phyloP scores from a whole-genome alignment of 192 early-diverging fungal species.

The Pilaira anomala region DNA sequence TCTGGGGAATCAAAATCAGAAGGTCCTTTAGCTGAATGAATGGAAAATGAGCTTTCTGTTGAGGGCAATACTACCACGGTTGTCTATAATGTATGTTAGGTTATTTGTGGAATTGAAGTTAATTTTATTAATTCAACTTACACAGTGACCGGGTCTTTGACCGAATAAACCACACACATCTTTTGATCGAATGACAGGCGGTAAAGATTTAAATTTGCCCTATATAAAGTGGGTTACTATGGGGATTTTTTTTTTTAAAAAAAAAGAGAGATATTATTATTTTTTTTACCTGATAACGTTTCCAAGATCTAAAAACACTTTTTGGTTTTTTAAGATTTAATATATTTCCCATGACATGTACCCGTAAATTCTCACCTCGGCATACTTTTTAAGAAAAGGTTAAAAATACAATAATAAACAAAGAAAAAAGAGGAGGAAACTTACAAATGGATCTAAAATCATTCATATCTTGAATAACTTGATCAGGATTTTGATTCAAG shows the following conservation, averaged over 20 bases:
- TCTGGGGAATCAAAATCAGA: slow-evolving; percentile 47
- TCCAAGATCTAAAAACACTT: slow-evolving; percentile 28
- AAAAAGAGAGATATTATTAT: slow-evolving; percentile 4
- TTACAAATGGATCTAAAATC: slow-evolving; percentile 47
- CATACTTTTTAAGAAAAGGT: slow-evolving; percentile 1
- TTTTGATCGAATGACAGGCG: slow-evolving; percentile 8
- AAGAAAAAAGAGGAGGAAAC: too few relatives aligned
- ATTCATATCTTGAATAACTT: slow-evolving; percentile 39
- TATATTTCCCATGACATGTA: slow-evolving; percentile 54
- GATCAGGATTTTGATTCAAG: slow-evolving; percentile 38
- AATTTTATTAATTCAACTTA: neutral
- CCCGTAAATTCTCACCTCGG: slow-evolving; percentile 27
- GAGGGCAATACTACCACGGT: neutral
- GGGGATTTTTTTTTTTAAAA: neutral
- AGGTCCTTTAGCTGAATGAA: slow-evolving; percentile 30
- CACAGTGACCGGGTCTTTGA: slow-evolving; percentile 3
- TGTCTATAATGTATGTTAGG: neutral
- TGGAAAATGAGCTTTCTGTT: slow-evolving; percentile 15
- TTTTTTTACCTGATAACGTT: slow-evolving; percentile 7
- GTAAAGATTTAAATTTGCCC: neutral
- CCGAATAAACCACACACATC: slow-evolving; percentile 8
- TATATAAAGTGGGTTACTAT: neutral
- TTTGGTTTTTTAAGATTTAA: slow-evolving; percentile 44
- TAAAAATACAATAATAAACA: neutral
- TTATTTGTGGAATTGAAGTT: too few relatives aligned